A percentile compares a stretch with the other conserved stretches of the same genome.
Conservation (phyloP, 2,329 filamentous ascomycete species). For the Xylariaceae sp. region DNA sequence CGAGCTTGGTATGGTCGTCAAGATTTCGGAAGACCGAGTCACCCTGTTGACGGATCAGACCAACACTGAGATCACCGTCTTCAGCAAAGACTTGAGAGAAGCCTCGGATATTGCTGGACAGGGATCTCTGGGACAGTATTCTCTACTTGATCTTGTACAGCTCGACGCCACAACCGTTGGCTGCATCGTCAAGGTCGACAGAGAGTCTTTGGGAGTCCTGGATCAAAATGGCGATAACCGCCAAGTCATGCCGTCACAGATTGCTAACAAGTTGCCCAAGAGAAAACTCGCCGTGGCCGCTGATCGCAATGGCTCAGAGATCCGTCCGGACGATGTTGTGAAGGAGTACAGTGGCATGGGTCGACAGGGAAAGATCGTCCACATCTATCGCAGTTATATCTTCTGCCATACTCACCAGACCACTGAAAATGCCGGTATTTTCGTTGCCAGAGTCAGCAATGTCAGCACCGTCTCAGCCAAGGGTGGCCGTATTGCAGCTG, state of each 20-base stretch:
- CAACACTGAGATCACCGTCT: slow-evolving; percentile 92
- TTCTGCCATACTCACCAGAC: slow-evolving; percentile 84
- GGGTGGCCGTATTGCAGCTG: slow-evolving; percentile 70
- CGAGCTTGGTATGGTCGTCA: slow-evolving; percentile 95
- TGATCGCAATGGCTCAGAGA: slow-evolving; percentile 90
- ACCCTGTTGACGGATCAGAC: slow-evolving; percentile 91
- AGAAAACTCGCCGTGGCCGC: slow-evolving; percentile 85
- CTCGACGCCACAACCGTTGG: slow-evolving; percentile 89
- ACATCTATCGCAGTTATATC: slow-evolving; percentile 89
- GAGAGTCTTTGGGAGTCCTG: slow-evolving; percentile 83
- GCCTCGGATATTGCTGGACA: slow-evolving; percentile 89
- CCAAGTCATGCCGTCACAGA: slow-evolving; percentile 83
- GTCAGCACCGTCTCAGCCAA: slow-evolving; percentile 93
- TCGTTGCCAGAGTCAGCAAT: slow-evolving; percentile 80
- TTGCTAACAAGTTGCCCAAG: slow-evolving; percentile 82
- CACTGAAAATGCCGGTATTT: slow-evolving; percentile 84
- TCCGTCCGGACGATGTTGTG: slow-evolving; percentile 85
- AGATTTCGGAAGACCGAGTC: slow-evolving; percentile 87
- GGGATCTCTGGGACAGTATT: slow-evolving; percentile 80
- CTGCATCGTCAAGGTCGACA: slow-evolving; percentile 91
- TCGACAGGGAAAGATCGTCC: slow-evolving; percentile 83
- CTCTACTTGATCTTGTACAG: slow-evolving; percentile 90
- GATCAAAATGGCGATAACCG: slow-evolving; percentile 86
- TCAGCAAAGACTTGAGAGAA: slow-evolving; percentile 93
- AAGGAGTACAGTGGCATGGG: slow-evolving; percentile 86